Base-by-base conservation (phyloP, 140 eudicot genomes). In the Bidens hawaiensis region DNA sequence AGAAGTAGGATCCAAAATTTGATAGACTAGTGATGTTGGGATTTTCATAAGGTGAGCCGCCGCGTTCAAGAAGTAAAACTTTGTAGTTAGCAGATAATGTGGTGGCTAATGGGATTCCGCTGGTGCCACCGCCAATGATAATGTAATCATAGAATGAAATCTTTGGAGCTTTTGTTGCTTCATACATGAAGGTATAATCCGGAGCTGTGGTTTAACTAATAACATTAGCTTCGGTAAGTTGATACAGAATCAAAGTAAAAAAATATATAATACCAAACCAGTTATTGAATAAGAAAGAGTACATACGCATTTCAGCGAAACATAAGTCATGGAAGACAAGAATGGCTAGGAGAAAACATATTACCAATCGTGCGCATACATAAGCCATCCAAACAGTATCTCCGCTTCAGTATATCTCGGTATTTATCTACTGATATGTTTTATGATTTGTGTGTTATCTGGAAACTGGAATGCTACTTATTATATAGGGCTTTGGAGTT, bases 21-120 rank as follows among this genome's bases (percentile, higher is more conserved):
- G n/a, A 5, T 9, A 23, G 7, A 21, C 3, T 0, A 30, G 56
- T 22, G 15, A 50, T 11, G 17, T 50, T 50, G 31, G 56, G 56
- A 22, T 50, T 50, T 12, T 15, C 56, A 22, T 50, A 50, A 50
- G 56, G 56, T 12, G 56, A 50, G 17, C 30, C 56, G 5, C 56
- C 56, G 15, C 56, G 56, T 50, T 50, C 56, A 21, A 50, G 56
- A 50, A 50, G 56, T 22, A 50, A 50, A 50, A 50, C 56, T 8
- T 28, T 9, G 56, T 50, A 22, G 56, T 50, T 50, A 21, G 56
- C 56, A 9, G 56, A 50, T 50, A 50, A 10, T 1, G 56, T 50
- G 15, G 56, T 22, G 31, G 56, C 56, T 12, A 50, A 11, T 8
- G 31, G 56, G 31, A 50, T 50, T 0, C 56, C 56, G 22, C 28